These are phyloP conservation scores for Trametes elegans DNA, from an alignment of 768 basidiomycete genomes.

Conservation along the genomic window DNA sequence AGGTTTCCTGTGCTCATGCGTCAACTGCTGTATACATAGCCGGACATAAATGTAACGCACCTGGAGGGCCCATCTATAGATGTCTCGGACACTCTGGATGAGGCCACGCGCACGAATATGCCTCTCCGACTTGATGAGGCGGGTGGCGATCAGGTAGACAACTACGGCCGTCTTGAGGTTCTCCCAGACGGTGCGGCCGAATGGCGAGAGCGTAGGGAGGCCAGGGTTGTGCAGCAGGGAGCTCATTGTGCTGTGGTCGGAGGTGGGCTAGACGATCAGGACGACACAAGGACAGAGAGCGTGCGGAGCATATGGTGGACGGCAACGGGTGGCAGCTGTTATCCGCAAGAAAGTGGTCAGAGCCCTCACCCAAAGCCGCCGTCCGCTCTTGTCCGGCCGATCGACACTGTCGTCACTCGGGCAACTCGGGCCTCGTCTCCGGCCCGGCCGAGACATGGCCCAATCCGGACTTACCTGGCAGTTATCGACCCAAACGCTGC, in stretches of 20 bases:
- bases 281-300: neutral
- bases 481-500: neutral
- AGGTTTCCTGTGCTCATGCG: constrained; percentile 40
- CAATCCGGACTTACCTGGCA: neutral
- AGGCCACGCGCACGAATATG: constrained; percentile 67
- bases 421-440: neutral
- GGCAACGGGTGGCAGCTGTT: too few species aligned
- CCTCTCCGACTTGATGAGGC: constrained; percentile 51
- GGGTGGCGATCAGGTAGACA: constrained; percentile 53
- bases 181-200: constrained; percentile 30
- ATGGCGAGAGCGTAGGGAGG: constrained; percentile 6
- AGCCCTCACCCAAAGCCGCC: neutral
- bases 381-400: neutral
- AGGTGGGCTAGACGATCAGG: neutral
- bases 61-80: constrained; percentile 52
- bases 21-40: neutral
- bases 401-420: neutral
- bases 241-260: neutral
- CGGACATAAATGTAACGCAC: constrained; percentile 33
- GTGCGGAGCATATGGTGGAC: neutral
- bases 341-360: neutral
- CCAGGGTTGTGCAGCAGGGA: constrained; percentile 4
- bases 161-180: constrained; percentile 56
- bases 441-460: neutral
- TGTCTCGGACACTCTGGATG: constrained; percentile 43